These are phyloP conservation scores for Tolypocladium amazonense DNA, from an alignment of 2,329 filamentous ascomycete genomes.

Conservation along the genomic window DNA sequence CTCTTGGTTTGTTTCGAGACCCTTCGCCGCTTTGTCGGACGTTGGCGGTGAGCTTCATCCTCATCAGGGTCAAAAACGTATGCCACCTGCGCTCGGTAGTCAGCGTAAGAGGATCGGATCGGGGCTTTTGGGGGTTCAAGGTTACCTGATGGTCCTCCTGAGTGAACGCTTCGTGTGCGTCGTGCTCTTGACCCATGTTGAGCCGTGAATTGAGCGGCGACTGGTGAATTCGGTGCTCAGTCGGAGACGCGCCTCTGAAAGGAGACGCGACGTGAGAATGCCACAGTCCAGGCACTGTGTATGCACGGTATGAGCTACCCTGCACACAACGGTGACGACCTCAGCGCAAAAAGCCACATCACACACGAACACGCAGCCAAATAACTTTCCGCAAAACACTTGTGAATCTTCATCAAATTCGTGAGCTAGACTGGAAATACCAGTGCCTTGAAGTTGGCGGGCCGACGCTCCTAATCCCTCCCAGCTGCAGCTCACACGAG, in stretches of 20 bases:
- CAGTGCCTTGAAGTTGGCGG: background rate
- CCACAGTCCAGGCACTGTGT: background rate
- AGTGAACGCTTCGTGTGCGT: slow-evolving; percentile 12
- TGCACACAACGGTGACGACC: background rate
- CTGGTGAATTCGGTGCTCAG: background rate
- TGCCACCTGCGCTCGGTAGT: slow-evolving; percentile 2
- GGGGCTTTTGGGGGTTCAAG: background rate
- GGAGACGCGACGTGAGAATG: background rate
- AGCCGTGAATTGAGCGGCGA: too few species aligned
- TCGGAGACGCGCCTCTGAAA: background rate
- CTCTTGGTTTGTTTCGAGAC: slow-evolving; percentile 29
- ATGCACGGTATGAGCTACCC: background rate
- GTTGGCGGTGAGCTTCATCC: slow-evolving; percentile 19
- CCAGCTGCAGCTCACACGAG: background rate
- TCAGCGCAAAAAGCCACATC: background rate
- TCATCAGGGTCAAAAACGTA: slow-evolving; percentile 30
- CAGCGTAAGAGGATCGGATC: background rate
- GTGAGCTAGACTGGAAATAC: slow-evolving; percentile 2
- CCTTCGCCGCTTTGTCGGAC: slow-evolving; percentile 48
- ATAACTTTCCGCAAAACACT: background rate
- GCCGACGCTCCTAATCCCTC: background rate
- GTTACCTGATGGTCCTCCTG: slow-evolving; percentile 35
- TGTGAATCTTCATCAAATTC: slow-evolving; percentile 5
- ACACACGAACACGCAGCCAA: background rate
- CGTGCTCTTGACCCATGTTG: slow-evolving; percentile 13